Percentiles rank a stretch among this genome's conserved stretches.
Conservation (phyloP, 306 rosid species). For the Arachis hypogaea region DNA sequence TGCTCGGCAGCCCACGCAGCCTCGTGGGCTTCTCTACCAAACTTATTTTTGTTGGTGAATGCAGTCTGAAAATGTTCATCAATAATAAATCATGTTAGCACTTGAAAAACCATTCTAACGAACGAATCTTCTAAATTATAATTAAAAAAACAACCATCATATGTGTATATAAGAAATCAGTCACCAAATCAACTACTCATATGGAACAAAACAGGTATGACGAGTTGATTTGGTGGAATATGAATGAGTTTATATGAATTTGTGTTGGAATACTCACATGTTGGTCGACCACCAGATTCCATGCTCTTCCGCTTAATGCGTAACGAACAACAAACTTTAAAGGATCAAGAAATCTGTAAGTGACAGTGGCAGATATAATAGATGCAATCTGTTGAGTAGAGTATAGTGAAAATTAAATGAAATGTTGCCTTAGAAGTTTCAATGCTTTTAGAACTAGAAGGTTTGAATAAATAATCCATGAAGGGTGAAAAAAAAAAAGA, state of each 20-base stretch:
- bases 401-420: conserved; percentile 6
- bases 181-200: too few relatives aligned
- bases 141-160: background rate
- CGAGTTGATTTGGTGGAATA: too few relatives aligned
- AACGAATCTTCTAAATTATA: background rate
- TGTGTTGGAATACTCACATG: conserved; percentile 49
- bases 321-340: conserved; percentile 70
- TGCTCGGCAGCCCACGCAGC: conserved; percentile 80
- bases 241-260: too few relatives aligned
- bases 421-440: conserved; percentile 10
- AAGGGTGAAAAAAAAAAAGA: background rate
- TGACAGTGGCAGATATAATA: conserved; percentile 54
- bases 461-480: conserved; percentile 1
- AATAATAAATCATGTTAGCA: conserved; percentile 24
- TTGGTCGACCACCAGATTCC: conserved; percentile 68
- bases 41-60: conserved; percentile 64
- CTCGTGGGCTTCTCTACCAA: conserved; percentile 70
- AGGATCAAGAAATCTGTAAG: conserved; percentile 69
- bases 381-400: conserved; percentile 59
- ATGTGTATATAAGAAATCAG: too few relatives aligned
- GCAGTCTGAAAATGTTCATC: conserved; percentile 61
- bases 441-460: background rate
- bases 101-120: background rate
- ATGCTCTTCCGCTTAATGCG: conserved; percentile 67
- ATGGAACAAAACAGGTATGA: too few relatives aligned